Percentiles rank a stretch among this genome's conserved stretches.
These are phyloP conservation scores for Raffaelea arxii DNA, from an alignment of 2,329 filamentous ascomycete genomes.

Conservation along the genomic window DNA sequence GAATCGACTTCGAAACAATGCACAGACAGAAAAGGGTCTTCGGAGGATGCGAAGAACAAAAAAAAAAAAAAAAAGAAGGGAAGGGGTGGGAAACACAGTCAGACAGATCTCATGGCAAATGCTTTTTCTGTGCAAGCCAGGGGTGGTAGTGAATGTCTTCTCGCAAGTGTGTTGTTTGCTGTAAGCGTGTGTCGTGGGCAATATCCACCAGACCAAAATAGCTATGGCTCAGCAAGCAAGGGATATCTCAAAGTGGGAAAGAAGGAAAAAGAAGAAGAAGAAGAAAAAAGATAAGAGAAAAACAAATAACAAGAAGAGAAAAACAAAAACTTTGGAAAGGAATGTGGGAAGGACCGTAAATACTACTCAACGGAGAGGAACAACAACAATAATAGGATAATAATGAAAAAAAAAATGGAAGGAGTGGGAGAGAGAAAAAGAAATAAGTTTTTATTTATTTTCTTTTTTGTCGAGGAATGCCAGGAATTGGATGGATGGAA, in stretches of 20 bases:
- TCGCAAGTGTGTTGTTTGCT: too few species aligned
- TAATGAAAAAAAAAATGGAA: not conserved
- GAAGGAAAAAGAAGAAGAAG: not conserved
- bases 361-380: not conserved
- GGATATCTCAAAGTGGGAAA: too few species aligned
- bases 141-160: not conserved
- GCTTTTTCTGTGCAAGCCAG: not conserved
- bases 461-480: too few species aligned
- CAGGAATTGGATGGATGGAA: too few species aligned
- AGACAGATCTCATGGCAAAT: not conserved
- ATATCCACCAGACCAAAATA: too few species aligned
- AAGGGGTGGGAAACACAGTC: too few species aligned
- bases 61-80: not conserved
- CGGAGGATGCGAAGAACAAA: not conserved
- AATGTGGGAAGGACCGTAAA: not conserved
- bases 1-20: too few species aligned
- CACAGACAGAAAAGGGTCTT: too few species aligned
- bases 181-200: too few species aligned
- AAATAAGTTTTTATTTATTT: too few species aligned
- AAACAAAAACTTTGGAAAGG: not conserved
- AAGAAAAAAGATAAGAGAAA: not conserved
- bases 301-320: not conserved
- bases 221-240: too few species aligned
- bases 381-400: too few species aligned
- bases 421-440: not conserved